Conservation (phyloP, 371 early-diverging fungal genomes). For the Zychaea mexicana region DNA sequence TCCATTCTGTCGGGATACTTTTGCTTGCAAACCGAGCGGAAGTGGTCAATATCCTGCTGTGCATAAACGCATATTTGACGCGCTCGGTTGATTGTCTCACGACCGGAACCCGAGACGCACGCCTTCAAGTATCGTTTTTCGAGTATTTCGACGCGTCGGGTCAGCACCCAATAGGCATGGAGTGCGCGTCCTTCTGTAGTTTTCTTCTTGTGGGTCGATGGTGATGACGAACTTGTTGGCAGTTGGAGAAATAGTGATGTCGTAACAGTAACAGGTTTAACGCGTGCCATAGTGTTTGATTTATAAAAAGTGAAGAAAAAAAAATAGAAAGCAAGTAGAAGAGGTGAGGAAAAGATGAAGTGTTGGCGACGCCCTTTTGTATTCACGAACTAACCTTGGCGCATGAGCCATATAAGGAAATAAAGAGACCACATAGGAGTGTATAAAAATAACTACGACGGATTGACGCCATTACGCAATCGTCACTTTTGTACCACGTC, state of each 20-base stretch:
- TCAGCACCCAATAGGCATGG: not conserved
- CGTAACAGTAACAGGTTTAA: not conserved
- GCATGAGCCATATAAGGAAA: too few relatives aligned
- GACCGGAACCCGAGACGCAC: not conserved
- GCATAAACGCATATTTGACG: not conserved
- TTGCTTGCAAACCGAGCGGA: not conserved
- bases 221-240: not conserved
- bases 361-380: too few relatives aligned
- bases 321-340: too few relatives aligned
- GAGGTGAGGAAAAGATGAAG: too few relatives aligned
- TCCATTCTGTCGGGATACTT: not conserved
- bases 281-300: not conserved
- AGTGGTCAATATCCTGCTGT: not conserved
- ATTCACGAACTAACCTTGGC: too few relatives aligned
- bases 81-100: not conserved
- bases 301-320: too few relatives aligned
- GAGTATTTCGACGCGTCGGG: not conserved
- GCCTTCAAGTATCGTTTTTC: not conserved
- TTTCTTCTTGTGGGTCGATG: not conserved
- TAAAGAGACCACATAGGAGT: too few relatives aligned
- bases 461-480: too few relatives aligned
- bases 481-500: too few relatives aligned
- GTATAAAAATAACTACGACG: too few relatives aligned
- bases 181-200: not conserved
- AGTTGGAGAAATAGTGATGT: too few relatives aligned